phyloP scores from a whole-genome alignment of 179 eudicot genomes.

The Vitellaria paradoxa region DNA sequence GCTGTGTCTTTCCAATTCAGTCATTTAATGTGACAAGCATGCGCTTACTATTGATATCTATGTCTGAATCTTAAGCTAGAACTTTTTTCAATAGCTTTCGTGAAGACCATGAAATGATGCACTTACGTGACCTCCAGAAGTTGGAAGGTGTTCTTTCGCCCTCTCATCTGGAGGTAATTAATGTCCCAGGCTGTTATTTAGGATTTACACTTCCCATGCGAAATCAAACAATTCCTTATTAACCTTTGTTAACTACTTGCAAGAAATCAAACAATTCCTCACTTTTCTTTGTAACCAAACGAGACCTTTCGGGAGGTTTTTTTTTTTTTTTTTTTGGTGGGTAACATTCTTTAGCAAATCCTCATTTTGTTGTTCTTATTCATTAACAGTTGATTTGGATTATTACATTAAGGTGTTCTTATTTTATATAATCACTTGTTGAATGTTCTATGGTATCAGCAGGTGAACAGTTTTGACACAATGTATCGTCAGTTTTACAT shows the following conservation, averaged over 20 bases:
- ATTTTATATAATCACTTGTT: background rate
- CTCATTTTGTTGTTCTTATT: background rate
- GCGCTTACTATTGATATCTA: background rate
- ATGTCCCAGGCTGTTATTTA: constrained; percentile 14
- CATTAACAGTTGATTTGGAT: background rate
- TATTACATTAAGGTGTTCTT: background rate
- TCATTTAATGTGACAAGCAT: background rate
- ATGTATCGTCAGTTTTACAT: constrained; percentile 96
- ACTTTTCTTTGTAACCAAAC: background rate
- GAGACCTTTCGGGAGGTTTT: background rate
- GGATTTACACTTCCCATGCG: background rate
- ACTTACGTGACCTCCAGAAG: constrained; percentile 85
- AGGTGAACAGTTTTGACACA: constrained; percentile 14
- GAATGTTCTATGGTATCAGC: background rate
- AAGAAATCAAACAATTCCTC: constrained; percentile 73
- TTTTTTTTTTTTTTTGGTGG: background rate
- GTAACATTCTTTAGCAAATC: background rate
- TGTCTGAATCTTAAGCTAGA: constrained; percentile 56
- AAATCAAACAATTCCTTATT: background rate
- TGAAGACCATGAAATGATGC: constrained; percentile 92
- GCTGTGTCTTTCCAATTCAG: background rate
- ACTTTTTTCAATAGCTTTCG: constrained; percentile 77
- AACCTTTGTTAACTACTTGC: constrained; percentile 7
- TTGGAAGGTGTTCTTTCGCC: constrained; percentile 98
- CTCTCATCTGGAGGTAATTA: constrained; percentile 91